Conservation (phyloP, 257 asterid species). For the Mitragyna speciosa region DNA sequence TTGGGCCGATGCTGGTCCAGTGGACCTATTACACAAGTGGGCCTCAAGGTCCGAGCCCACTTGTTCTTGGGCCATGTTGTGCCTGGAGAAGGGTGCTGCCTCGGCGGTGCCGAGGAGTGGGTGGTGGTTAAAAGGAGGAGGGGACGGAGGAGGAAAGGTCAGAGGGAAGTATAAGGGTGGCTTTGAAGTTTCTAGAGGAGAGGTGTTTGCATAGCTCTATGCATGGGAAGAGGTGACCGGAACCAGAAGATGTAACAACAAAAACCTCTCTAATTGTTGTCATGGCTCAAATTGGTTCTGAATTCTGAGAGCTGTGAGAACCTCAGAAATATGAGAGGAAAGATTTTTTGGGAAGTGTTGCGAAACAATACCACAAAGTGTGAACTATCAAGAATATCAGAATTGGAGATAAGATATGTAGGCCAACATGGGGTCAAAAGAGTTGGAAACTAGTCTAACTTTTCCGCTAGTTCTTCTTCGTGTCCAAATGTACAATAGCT, state of each 20-base stretch:
- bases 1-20: background rate
- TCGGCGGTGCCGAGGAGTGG: constrained; percentile 2
- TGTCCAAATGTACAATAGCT: too few relatives aligned
- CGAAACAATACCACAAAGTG: too few relatives aligned
- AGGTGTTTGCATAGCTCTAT: constrained; percentile 55
- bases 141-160: constrained; percentile 49
- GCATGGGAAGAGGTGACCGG: constrained; percentile 58
- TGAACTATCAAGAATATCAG: too few relatives aligned
- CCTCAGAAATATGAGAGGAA: too few relatives aligned
- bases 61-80: constrained; percentile 5
- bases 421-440: too few relatives aligned
- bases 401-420: too few relatives aligned
- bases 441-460: too few relatives aligned
- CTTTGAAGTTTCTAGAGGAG: constrained; percentile 34
- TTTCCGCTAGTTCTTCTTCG: too few relatives aligned
- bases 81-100: constrained; percentile 21
- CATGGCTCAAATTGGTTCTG: constrained; percentile 15
- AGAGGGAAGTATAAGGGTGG: constrained; percentile 51
- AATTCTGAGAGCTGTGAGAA: too few relatives aligned
- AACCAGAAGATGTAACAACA: constrained; percentile 66
- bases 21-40: background rate
- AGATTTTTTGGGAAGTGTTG: too few relatives aligned
- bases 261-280: constrained; percentile 32
- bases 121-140: constrained; percentile 9
- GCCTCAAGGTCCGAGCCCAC: background rate